Base-by-base conservation (phyloP, 306 rosid species). In the Castanopsis chinensis region DNA sequence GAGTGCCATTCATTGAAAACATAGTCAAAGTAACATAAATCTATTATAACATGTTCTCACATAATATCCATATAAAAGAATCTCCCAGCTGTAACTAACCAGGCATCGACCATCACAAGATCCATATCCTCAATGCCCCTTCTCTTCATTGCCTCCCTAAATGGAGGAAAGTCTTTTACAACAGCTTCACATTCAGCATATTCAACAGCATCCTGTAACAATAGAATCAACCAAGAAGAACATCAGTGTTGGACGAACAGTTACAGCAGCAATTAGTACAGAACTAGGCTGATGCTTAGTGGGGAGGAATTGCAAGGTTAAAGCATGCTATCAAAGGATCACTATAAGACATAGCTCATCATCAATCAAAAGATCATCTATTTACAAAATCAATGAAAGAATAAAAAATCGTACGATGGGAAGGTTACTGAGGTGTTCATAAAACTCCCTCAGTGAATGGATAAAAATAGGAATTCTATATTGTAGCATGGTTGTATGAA, bases 71-170 rank as follows among this genome's bases (percentile, higher is more conserved):
- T 27, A 57, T 9, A 13, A 61, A 57, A 74, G 72, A 23, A 78
- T 74, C 61, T 51, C n/a, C 28, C 52, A 68, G 60, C 33, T 32
- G 80, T 43, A 72, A 76, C 90, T 58, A 78, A 92, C 97, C 97
- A 92, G 41, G 97, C 86, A 85, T 92, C 97, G 49, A 92, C 97
- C 97, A 90, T 92, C 80, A 92, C 91, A 32, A 92, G 97, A 83
- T 92, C 97, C 92, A 92, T 82, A 87, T 92, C 97, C 79, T 92
- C 97, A 76, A 92, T 92, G 30, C 97, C 97, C 80, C 97, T 90
- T 84, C 80, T 92, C 88, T 92, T 92, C 97, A 92, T 92, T 73
- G 97, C 97, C 79, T 92, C 97, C 23, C 52, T 81, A 81, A 92
- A 92, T 19, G 87, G 92, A 59, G 92, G 97, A 73, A 76, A 87